phyloP scores from a whole-genome alignment of 2,329 filamentous ascomycete species.

The Fusarium cicatricum region DNA sequence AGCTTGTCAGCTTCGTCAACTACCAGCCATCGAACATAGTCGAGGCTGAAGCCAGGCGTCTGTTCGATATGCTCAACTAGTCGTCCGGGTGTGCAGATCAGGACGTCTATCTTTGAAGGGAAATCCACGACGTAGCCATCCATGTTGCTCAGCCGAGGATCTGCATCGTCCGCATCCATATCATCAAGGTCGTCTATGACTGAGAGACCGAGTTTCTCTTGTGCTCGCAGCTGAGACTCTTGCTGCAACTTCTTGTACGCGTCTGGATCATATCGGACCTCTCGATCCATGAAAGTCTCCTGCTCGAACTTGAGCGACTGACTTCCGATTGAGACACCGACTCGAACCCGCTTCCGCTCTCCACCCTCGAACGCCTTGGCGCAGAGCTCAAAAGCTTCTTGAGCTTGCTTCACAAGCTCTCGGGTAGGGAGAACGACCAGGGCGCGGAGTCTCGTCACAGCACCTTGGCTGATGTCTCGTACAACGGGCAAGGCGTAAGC shows the following conservation, averaged over 20 bases:
- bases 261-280: slow-evolving; percentile 69
- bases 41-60: slow-evolving; percentile 82
- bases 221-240: slow-evolving; percentile 17
- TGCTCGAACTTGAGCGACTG: slow-evolving; percentile 75
- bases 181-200: slow-evolving; percentile 31
- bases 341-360: slow-evolving; percentile 72
- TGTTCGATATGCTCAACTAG: slow-evolving; percentile 89
- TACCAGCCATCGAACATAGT: slow-evolving; percentile 84
- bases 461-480: slow-evolving; percentile 72
- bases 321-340: slow-evolving; percentile 85
- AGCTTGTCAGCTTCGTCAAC: slow-evolving; percentile 95
- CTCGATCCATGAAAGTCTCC: slow-evolving; percentile 54
- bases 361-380: slow-evolving; percentile 65
- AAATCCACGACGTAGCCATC: slow-evolving; percentile 67
- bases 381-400: slow-evolving; percentile 79
- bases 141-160: slow-evolving; percentile 47
- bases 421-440: slow-evolving; percentile 90
- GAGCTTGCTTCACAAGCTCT: slow-evolving; percentile 87
- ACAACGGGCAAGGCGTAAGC: slow-evolving; percentile 90
- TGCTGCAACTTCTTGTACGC: slow-evolving; percentile 51
- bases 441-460: slow-evolving; percentile 74
- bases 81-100: slow-evolving; percentile 91
- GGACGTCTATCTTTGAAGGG: slow-evolving; percentile 80
- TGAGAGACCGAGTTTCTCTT: slow-evolving; percentile 10
- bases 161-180: slow-evolving; percentile 28